phyloP scores from a whole-genome alignment of 495 filamentous ascomycete genomes.

The Penicillium arizonense region DNA sequence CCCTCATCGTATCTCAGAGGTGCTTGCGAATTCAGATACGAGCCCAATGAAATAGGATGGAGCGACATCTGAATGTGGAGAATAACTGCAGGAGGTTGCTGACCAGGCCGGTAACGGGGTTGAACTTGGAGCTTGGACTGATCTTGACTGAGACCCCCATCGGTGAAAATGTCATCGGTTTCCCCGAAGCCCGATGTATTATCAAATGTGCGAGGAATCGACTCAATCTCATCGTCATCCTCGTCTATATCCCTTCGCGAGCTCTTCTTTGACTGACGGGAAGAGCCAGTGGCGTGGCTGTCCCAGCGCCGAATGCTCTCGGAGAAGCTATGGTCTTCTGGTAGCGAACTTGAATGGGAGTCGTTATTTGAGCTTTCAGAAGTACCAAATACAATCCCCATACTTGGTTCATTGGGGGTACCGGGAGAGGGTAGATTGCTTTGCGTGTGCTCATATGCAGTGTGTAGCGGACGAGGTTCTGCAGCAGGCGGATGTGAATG shows the following conservation, averaged over 20 bases:
- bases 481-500: slow-evolving; percentile 15
- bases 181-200: slow-evolving; percentile 31
- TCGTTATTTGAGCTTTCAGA: slow-evolving; percentile 21
- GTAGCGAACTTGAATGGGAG: slow-evolving; percentile 20
- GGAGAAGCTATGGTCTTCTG: slow-evolving; percentile 19
- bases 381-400: slow-evolving; percentile 43
- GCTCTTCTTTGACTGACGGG: slow-evolving; percentile 33
- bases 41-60: slow-evolving; percentile 47
- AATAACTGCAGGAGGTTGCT: slow-evolving; percentile 40
- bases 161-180: slow-evolving; percentile 51
- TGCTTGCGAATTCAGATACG: slow-evolving; percentile 41
- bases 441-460: slow-evolving; percentile 18
- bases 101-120: slow-evolving; percentile 19
- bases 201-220: slow-evolving; percentile 38
- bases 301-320: slow-evolving; percentile 21
- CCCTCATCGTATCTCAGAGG: not conserved
- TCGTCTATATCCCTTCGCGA: slow-evolving; percentile 27
- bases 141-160: slow-evolving; percentile 41
- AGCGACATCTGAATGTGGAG: slow-evolving; percentile 57
- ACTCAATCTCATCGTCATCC: slow-evolving; percentile 41
- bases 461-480: slow-evolving; percentile 16
- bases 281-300: slow-evolving; percentile 25
- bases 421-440: slow-evolving; percentile 9
- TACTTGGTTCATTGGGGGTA: slow-evolving; percentile 31
- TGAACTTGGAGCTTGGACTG: slow-evolving; percentile 37